Percentiles rank a stretch among this genome's conserved stretches.
phyloP scores from a whole-genome alignment of 768 basidiomycete genomes.

The Trichaptum fuscoviolaceum region DNA sequence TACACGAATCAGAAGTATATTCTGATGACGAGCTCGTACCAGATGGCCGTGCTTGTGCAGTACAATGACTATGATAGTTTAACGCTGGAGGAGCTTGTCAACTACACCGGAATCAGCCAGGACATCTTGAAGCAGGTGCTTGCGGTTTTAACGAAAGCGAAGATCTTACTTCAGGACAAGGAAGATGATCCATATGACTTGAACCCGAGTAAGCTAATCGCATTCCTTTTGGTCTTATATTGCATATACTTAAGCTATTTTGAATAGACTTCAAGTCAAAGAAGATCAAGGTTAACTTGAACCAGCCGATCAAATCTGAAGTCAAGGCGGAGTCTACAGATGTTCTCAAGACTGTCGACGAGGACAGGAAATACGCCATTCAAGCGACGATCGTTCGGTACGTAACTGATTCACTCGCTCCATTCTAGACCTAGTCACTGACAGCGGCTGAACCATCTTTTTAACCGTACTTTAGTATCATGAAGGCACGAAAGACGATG shows the following conservation, averaged over 20 bases:
- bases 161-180: constrained; percentile 76
- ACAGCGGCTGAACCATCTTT: constrained; percentile 15
- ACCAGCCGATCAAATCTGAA: constrained; percentile 91
- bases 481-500: constrained; percentile 94
- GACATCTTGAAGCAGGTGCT: constrained; percentile 67
- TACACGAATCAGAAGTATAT: constrained; percentile 95
- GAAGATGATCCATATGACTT: constrained; percentile 88
- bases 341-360: constrained; percentile 91
- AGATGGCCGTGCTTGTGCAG: constrained; percentile 45
- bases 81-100: constrained; percentile 27
- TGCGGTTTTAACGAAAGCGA: constrained; percentile 74
- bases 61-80: constrained; percentile 35
- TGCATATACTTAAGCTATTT: background rate
- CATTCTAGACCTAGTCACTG: background rate
- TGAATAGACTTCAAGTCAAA: constrained; percentile 82
- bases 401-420: constrained; percentile 9
- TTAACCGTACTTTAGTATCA: constrained; percentile 57
- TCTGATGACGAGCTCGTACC: constrained; percentile 79
- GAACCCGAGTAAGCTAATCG: constrained; percentile 57
- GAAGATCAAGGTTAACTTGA: constrained; percentile 90
- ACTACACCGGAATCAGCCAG: constrained; percentile 67
- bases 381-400: constrained; percentile 90
- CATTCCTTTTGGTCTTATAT: too few relatives aligned
- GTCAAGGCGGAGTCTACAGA: constrained; percentile 87
- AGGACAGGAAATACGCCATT: constrained; percentile 94